A percentile compares a stretch with the other conserved stretches of the same genome.
Evolutionary conservation across 768 basidiomycete species (phyloP).

Genomic region (Cystofilobasidium ferigula): DNA sequence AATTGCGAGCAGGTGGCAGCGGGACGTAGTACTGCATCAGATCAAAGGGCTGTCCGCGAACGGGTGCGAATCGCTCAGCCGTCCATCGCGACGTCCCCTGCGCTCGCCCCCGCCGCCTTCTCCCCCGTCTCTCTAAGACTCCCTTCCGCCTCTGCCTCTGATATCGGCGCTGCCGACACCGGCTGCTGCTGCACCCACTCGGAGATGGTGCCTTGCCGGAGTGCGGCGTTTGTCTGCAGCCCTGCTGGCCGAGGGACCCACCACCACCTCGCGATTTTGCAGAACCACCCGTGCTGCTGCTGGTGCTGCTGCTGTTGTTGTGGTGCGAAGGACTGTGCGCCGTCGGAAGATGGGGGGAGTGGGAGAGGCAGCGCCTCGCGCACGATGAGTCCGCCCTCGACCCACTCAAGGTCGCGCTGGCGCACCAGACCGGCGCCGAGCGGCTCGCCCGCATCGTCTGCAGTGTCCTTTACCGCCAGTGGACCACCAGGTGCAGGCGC

Average conservation of each 20-base stretch:
- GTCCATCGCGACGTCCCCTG: neutral
- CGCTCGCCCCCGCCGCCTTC: neutral
- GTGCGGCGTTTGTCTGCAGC: neutral
- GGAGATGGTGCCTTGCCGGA: neutral
- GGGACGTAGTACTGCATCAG: too few species aligned
- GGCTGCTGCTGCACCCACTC: neutral
- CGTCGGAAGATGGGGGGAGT: neutral
- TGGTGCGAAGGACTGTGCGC: neutral
- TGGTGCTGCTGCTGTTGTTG: neutral
- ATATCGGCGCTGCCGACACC: neutral
- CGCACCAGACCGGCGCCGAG: conserved; percentile 10
- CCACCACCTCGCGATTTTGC: conserved; percentile 16
- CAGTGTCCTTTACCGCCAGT: too few species aligned
- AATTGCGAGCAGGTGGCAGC: too few species aligned
- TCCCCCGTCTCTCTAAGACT: neutral
- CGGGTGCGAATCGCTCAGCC: too few species aligned
- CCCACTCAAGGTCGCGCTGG: conserved; percentile 25
- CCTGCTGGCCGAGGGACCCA: conserved; percentile 3
- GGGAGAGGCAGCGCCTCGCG: too few species aligned
- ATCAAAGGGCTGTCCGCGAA: too few species aligned
- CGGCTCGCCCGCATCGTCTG: neutral
- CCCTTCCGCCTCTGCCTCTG: neutral
- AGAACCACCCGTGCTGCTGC: conserved; percentile 21
- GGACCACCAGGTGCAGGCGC: neutral
- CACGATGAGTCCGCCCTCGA: conserved; percentile 21